Evolutionary conservation across 148 eudicot genomes (phyloP), one percentile per base, ranked within the genome.

Genomic region (Arctostaphylos glauca): DNA sequence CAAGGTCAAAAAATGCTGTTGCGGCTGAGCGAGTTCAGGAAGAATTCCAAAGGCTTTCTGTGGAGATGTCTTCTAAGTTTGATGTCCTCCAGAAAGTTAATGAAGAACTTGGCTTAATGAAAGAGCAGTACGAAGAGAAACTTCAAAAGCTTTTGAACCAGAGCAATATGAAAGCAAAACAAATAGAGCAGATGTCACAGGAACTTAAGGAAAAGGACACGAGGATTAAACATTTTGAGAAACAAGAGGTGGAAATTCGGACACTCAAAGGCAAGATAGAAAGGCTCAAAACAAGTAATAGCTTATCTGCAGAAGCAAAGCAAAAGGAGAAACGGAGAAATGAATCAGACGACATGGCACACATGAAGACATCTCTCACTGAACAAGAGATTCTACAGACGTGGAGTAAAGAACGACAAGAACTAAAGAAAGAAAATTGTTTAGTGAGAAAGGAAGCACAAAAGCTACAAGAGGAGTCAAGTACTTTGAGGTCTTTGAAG

Each of bases 1-100:
- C 88, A 60, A 89, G 78, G 83, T 83, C 83, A 84, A 89, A 85
- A 48, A 89, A 90, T 79, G 87, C 90, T 85, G 80, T 84, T 77
- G 88, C 89, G 38, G 90, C 92, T 14, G 92, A 96, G 81, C 81
- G 83, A 71, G 87, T 92, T 81, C 97, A 92, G 82, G 97, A 91
- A 80, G 95, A 92, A 83, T 90, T 94, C 82, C 85, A 78, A 64
- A 88, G 84, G 87, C 86, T 92, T 31, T 91, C 92, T 59, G 86
- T 73, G 43, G 95, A 94, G 73, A 87, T 95, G 86, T 84, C 90
- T 44, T 76, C 84, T 21, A 92, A 91, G 88, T 88, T 94, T 55
- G 90, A 88, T 19, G 97, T 77, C 75, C 93, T 96, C 62, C 91
- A 82, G 83, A 89, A 91, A 81, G 89, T 92, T 43, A 80, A 86